Evolutionary conservation across 2,329 filamentous ascomycete genomes (phyloP), one percentile per base, ranked within the genome.

Genomic region (Colletotrichum tabaci): DNA sequence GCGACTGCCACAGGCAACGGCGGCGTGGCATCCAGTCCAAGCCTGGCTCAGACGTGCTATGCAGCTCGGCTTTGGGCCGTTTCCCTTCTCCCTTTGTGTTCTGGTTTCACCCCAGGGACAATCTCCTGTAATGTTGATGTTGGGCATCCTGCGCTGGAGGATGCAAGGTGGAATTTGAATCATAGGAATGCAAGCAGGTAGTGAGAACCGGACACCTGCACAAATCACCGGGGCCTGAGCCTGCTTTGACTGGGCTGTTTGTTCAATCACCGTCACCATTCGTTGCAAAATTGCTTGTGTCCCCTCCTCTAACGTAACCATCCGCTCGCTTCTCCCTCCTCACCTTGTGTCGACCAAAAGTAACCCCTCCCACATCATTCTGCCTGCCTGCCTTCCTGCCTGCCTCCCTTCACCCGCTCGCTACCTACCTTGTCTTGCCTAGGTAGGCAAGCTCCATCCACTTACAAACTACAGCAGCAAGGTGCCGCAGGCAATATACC

Each of bases 321-420:
- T 57, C 13, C 38, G 38, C 38, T 23, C 35, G 40, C 56, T 40
- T 15, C 38, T 50, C 38, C n/a, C 8, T 42, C 60, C 46, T 61
- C n/a, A 18, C 35, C 60, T n/a, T 60, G 9, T 42, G 38, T 26
- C 38, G 16, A 42, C 47, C 40, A 26, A 50, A 61, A 49, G 21
- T n/a, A 61, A 35, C 44, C 46, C 58, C 44, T 46, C 40, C 60
- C 46, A 21, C 46, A 23, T 61, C 40, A 23, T n/a, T 23, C n/a
- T 40, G 21, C 21, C 56, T 30, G 44, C 40, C 30, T 35, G 21
- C 21, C 56, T 30, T 30, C 40, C 30, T 35, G 30, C 30, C 30
- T 35, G 8, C 30, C 30, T 35, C 8, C 30, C 30, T 35, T 35
- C 30, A 35, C 30, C 30, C 30, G 30, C 30, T 35, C 30, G 7